Percentiles rank a stretch among this genome's conserved stretches.
Conservation (phyloP, 2,329 filamentous ascomycete species). For the Fusarium udum region DNA sequence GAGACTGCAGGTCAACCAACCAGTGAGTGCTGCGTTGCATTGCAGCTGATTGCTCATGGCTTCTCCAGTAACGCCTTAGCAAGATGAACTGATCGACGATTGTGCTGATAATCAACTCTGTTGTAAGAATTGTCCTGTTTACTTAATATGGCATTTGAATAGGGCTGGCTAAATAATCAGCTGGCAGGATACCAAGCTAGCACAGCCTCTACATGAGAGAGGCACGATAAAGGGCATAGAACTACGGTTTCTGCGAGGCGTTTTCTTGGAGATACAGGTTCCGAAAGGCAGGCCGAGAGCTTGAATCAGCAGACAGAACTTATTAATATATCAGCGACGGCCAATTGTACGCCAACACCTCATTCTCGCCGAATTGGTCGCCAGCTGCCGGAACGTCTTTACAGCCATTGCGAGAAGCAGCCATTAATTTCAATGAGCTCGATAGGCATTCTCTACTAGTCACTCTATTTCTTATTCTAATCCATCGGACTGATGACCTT, state of each 20-base stretch:
- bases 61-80: too few relatives aligned
- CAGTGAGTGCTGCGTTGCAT: background rate
- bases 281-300: background rate
- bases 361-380: rapidly evolving
- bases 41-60: background rate
- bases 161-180: rapidly evolving
- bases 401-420: too few relatives aligned
- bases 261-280: background rate
- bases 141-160: rapidly evolving
- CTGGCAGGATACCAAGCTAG: rapidly evolving
- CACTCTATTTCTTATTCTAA: too few relatives aligned
- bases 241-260: rapidly evolving
- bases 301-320: too few relatives aligned
- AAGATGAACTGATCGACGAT: rapidly evolving
- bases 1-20: background rate
- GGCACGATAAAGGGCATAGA: rapidly evolving
- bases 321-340: too few relatives aligned
- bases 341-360: too few relatives aligned
- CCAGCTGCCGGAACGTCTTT: too few relatives aligned
- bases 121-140: background rate
- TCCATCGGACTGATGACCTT: too few relatives aligned
- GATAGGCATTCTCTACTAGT: too few relatives aligned
- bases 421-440: too few relatives aligned
- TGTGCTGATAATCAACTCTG: rapidly evolving
- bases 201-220: background rate